These are phyloP conservation scores for Logfia minima DNA, from an alignment of 129 eudicot species.

Conservation along the genomic window DNA sequence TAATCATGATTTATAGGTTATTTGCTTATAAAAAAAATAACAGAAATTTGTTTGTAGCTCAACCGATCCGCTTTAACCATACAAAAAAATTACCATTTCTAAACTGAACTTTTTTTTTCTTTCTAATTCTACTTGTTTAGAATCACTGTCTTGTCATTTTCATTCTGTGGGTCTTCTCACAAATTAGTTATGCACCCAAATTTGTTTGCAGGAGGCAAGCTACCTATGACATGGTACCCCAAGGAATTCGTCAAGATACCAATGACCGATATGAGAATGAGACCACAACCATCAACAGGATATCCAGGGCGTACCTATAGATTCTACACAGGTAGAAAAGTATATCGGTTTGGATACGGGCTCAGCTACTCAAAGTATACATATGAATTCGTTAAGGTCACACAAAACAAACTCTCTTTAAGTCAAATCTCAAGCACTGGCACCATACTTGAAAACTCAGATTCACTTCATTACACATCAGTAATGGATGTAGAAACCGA, in stretches of 20 bases:
- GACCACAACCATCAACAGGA: constrained; percentile 67
- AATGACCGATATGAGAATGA: constrained; percentile 98
- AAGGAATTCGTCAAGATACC: constrained; percentile 73
- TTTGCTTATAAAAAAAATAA: too few species aligned
- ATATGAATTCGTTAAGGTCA: constrained; percentile 54
- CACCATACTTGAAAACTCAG: constrained; percentile 34
- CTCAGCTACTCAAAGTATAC: constrained; percentile 87
- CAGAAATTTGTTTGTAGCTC: too few species aligned
- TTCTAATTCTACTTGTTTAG: neutral
- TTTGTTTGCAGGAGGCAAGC: constrained; percentile 70
- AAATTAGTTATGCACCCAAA: neutral
- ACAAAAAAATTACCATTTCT: too few species aligned
- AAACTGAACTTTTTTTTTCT: too few species aligned
- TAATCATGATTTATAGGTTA: too few species aligned
- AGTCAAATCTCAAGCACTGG: constrained; percentile 27
- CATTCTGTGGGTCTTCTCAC: neutral
- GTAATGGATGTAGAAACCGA: constrained; percentile 31
- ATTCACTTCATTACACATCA: constrained; percentile 30
- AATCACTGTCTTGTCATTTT: neutral
- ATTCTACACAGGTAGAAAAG: constrained; percentile 74
- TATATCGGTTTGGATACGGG: constrained; percentile 83
- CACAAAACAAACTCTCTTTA: constrained; percentile 47
- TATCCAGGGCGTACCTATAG: constrained; percentile 95
- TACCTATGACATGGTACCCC: constrained; percentile 97
- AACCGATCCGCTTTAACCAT: too few species aligned